A percentile compares a stretch with the other conserved stretches of the same genome.
phyloP scores from a whole-genome alignment of 2,329 filamentous ascomycete species.

The Alternaria brassicae region DNA sequence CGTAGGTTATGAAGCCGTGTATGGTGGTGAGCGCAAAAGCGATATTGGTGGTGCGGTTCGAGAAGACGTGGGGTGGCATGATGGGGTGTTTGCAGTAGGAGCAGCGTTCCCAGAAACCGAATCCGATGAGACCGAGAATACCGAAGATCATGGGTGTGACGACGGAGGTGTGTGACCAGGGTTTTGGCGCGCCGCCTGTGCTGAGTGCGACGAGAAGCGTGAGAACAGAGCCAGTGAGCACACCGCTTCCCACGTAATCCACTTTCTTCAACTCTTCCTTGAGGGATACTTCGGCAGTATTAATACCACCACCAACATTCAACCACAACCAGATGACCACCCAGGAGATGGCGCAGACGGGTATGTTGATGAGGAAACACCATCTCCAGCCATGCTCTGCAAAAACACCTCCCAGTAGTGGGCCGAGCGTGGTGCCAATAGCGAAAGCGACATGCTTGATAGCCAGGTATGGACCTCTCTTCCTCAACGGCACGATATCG shows the following conservation, averaged over 20 bases:
- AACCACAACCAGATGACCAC: constrained; percentile 45
- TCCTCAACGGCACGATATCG: constrained; percentile 58
- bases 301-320: constrained; percentile 25
- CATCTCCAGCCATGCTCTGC: constrained; percentile 54
- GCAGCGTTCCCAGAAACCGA: constrained; percentile 51
- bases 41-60: constrained; percentile 51
- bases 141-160: constrained; percentile 57
- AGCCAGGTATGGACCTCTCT: constrained; percentile 54
- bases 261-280: constrained; percentile 30
- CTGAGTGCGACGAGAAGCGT: constrained; percentile 55
- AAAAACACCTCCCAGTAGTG: constrained; percentile 43
- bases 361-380: constrained; percentile 54
- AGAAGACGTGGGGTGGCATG: constrained; percentile 56
- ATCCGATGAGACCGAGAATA: constrained; percentile 48
- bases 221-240: constrained; percentile 53
- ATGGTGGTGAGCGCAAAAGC: constrained; percentile 47
- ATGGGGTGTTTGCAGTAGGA: constrained; percentile 41
- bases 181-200: constrained; percentile 53
- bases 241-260: constrained; percentile 55
- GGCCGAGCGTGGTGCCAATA: constrained; percentile 38
- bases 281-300: constrained; percentile 18
- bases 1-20: constrained; percentile 37
- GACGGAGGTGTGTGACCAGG: constrained; percentile 53
- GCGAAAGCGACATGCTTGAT: constrained; percentile 39
- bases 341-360: constrained; percentile 39